Evolutionary conservation across 495 filamentous ascomycete species (phyloP), one percentile per base, ranked within the genome.

Genomic region (Beverwykella pulmonaria): DNA sequence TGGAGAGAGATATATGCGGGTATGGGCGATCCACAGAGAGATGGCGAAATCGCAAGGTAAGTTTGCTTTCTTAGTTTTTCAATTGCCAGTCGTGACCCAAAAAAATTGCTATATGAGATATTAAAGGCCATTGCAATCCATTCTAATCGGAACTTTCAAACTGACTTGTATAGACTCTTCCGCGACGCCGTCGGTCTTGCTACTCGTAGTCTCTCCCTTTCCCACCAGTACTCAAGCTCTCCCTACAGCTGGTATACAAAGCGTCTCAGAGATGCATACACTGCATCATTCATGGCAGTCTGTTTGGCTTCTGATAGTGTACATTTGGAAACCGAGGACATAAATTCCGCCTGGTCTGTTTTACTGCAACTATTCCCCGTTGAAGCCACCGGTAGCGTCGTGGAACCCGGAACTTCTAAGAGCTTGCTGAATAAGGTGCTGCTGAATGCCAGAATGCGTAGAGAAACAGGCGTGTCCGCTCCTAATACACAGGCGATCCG

Each of bases 241-340:
- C 53, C 59, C 0, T 68, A 59, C 23, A 47, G 48, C 23, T 68
- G 65, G 65, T 68, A 63, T 29, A 63, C 59, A 15, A 68, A 56
- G 46, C 59, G 65, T 49, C 23, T 63, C 7, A 29, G 53, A 48
- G 65, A 68, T 12, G 65, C 55, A 8, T 63, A 68, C 34, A 50
- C 65, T 3, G 50, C 49, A 4, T 63, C 65, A 5, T 68, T 63
- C 46, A 17, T 68, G 8, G 41, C 46, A 14, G 26, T 68, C 7
- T 20, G n/a, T 4, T 32, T 68, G 7, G 53, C 65, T 2, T 68
- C 59, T 9, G 39, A 44, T 44, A 41, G 48, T 29, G 8, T 30
- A 7, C 17, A 29, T 10, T 27, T 59, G 12, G 47, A 59, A n/a
- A 22, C n/a, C 20, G 53, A 53, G 26, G 44, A 47, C 14, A 30